Base-by-base conservation (phyloP, 306 rosid species). In the Fagus crenata region DNA sequence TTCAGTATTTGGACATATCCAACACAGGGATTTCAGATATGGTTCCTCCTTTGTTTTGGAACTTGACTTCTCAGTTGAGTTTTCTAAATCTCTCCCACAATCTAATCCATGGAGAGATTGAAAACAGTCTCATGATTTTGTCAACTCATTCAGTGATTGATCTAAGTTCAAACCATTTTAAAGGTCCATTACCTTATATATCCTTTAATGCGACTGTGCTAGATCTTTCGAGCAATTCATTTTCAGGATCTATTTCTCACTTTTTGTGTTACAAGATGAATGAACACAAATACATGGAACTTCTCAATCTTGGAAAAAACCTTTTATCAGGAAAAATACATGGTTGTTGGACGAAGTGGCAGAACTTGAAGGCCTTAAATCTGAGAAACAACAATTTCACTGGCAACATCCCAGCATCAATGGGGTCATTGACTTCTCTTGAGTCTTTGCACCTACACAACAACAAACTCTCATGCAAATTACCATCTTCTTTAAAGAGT, bases 351-450 rank as follows among this genome's bases (percentile, higher is more conserved):
- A 53, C 18, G 70, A 17, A 71, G 6, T 71, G 77, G 74, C 0
- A 4, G 13, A 8, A 46, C 14, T 46, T 46, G 51, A 0, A 46
- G 13, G 51, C 3, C 13, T 9, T 46, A 2, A 56, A 77, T 2
- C 64, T 84, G 67, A 78, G 35, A 1, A 69, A 40, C 40, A 81
- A 81, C 13, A 63, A 74, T 7, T 5, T 84, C 7, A 64, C 49
- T 63, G 83, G 80, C 33, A 15, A 67, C 11, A 55, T 84, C 55
- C 84, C 84, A 15, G 7, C n/a, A 67, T 80, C 84, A 32, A 72
- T 80, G 15, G 79, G 79, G 9, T 76, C 74, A 28, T 73, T 80
- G 37, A 2, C 4, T 1, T 6, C 6, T 22, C 80, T 84, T 4
- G 1, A 3, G 14, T 49, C 84, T 13, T 41, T 84, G 54, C 69